Evolutionary conservation across 805 yeast species (phyloP).

Genomic region (Metschnikowia vanudenii): DNA sequence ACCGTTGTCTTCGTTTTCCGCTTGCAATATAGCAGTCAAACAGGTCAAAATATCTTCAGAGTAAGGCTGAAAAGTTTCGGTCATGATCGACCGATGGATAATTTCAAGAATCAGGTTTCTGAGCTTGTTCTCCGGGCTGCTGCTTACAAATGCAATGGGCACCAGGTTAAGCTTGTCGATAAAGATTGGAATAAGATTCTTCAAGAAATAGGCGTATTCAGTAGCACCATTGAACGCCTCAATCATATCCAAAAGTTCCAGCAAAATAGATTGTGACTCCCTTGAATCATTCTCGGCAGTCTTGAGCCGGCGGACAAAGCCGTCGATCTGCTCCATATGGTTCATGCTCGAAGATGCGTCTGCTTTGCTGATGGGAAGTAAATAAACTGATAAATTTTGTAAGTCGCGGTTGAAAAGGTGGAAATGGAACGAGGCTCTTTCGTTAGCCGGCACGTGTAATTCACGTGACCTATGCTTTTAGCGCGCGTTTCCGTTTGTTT

Average conservation of each 20-base stretch:
- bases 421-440: slow-evolving; percentile 4
- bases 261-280: slow-evolving; percentile 63
- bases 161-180: slow-evolving; percentile 59
- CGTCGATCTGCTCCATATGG: slow-evolving; percentile 58
- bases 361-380: neutral
- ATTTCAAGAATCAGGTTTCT: slow-evolving; percentile 76
- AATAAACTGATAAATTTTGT: slow-evolving; percentile 7
- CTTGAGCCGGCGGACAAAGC: slow-evolving; percentile 63
- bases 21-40: slow-evolving; percentile 57
- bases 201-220: slow-evolving; percentile 77
- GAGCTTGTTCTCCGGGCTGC: slow-evolving; percentile 72
- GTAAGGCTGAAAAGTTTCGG: slow-evolving; percentile 74
- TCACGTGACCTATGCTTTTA: slow-evolving; percentile 21
- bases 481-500: neutral
- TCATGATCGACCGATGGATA: slow-evolving; percentile 76
- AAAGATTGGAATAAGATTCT: slow-evolving; percentile 68
- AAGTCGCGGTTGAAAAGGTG: slow-evolving; percentile 11
- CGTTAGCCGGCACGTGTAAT: slow-evolving; percentile 23
- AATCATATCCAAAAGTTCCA: slow-evolving; percentile 82
- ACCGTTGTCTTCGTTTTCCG: slow-evolving; percentile 95
- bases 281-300: slow-evolving; percentile 53
- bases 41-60: slow-evolving; percentile 58
- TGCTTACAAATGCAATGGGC: slow-evolving; percentile 68
- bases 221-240: slow-evolving; percentile 79
- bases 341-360: slow-evolving; percentile 31